A percentile compares a stretch with the other conserved stretches of the same genome.
These are phyloP conservation scores for Phytophthora cryptogea DNA, from an alignment of 352 stramenopile species.

Conservation along the genomic window DNA sequence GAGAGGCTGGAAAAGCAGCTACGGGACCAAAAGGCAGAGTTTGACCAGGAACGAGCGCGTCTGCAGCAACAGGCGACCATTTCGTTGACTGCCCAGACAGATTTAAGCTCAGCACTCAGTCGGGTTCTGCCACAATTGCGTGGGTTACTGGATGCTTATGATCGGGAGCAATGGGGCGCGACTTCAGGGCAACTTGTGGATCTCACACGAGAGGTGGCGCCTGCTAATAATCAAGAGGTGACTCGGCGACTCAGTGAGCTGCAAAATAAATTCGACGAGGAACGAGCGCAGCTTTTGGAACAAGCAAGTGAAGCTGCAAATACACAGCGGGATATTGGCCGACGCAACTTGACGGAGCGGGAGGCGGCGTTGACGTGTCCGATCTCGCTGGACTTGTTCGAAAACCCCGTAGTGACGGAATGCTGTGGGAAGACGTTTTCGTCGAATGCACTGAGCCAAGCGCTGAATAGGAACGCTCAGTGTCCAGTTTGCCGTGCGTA, in stretches of 20 bases:
- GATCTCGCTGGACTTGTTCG: constrained; percentile 33
- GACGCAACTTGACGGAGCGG: constrained; percentile 8
- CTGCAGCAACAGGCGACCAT: constrained; percentile 10
- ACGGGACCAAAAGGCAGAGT: constrained; percentile 5
- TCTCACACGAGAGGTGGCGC: not conserved
- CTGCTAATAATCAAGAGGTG: constrained; percentile 6
- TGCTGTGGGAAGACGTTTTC: constrained; percentile 38
- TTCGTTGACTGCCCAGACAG: constrained; percentile 3
- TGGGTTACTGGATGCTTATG: constrained; percentile 13
- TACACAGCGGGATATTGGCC: constrained; percentile 11
- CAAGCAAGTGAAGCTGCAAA: constrained; percentile 15
- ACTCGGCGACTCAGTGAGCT: constrained; percentile 7
- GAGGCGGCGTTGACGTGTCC: constrained; percentile 27
- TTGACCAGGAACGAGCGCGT: constrained; percentile 18
- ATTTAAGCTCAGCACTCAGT: constrained; percentile 13
- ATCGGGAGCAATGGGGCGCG: constrained; percentile 12
- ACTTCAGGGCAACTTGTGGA: not conserved
- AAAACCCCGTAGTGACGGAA: constrained; percentile 24
- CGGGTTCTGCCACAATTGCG: constrained; percentile 20
- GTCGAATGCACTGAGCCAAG: constrained; percentile 12
- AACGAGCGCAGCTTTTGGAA: constrained; percentile 20
- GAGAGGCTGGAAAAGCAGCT: constrained; percentile 19
- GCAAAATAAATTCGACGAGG: constrained; percentile 15
- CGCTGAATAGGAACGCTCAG: constrained; percentile 4
- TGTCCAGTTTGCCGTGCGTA: constrained; percentile 25